These are phyloP conservation scores for Beauveria rudraprayagi DNA, from an alignment of 2,329 filamentous ascomycete species.

Conservation along the genomic window DNA sequence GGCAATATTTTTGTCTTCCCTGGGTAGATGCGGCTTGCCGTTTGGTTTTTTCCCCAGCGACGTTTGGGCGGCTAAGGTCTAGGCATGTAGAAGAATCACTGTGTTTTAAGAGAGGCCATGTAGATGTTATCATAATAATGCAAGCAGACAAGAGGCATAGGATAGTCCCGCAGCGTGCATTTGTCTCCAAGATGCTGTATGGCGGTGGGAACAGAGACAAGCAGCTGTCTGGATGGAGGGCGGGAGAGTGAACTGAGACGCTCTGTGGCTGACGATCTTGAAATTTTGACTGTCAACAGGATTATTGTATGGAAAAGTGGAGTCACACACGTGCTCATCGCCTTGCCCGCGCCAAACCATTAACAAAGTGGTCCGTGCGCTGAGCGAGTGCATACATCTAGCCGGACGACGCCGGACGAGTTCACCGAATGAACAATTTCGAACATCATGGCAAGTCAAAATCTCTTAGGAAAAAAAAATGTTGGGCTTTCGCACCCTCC, in stretches of 20 bases:
- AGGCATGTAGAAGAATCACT: constrained; percentile 7
- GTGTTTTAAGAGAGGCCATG: constrained; percentile 1
- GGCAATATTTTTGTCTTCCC: not conserved
- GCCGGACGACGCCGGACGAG: not conserved
- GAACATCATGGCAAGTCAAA: too few species aligned
- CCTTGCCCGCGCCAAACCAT: constrained; percentile 2
- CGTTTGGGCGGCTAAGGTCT: constrained; percentile 9
- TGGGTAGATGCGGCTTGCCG: not conserved
- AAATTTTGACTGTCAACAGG: constrained; percentile 8
- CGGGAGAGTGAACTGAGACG: not conserved
- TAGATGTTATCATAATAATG: constrained; percentile 6
- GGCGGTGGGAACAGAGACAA: not conserved
- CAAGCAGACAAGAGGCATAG: not conserved
- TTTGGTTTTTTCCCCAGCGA: constrained; percentile 6
- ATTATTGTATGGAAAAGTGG: constrained; percentile 21
- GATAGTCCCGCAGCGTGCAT: not conserved
- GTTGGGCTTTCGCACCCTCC: not conserved
- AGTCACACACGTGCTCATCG: constrained; percentile 22
- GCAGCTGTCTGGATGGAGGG: not conserved
- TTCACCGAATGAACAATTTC: not conserved
- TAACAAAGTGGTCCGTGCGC: constrained; percentile 8
- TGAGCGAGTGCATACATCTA: not conserved
- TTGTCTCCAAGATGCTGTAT: not conserved
- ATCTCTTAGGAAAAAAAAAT: too few species aligned
- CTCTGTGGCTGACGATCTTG: not conserved